A percentile compares a stretch with the other conserved stretches of the same genome.
phyloP scores from a whole-genome alignment of 2,329 filamentous ascomycete genomes.

The Lachnellula arida region DNA sequence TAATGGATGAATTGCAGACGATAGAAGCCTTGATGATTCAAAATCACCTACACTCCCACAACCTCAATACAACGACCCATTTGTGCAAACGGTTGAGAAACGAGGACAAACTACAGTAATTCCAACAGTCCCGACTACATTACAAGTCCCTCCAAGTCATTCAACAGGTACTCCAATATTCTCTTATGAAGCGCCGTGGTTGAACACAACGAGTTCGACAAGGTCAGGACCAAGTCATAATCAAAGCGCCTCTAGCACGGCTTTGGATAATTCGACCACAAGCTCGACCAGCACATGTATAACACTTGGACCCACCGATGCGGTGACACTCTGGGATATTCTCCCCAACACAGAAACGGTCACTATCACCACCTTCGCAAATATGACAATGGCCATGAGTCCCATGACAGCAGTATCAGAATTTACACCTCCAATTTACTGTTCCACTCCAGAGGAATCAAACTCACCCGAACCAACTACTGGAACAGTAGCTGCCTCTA shows the following conservation, averaged over 20 bases:
- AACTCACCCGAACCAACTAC: not conserved
- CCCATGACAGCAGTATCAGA: constrained; percentile 13
- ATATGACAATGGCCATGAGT: constrained; percentile 9
- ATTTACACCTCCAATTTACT: constrained; percentile 25
- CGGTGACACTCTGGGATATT: constrained; percentile 19
- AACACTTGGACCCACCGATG: constrained; percentile 11
- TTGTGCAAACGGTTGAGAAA: not conserved
- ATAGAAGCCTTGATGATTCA: not conserved
- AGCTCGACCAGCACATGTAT: constrained; percentile 3
- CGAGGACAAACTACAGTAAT: not conserved
- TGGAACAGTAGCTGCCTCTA: too few species aligned
- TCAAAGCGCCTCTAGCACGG: too few species aligned
- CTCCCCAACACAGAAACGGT: constrained; percentile 25
- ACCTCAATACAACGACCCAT: not conserved
- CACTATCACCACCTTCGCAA: constrained; percentile 19
- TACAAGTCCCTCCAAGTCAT: too few species aligned
- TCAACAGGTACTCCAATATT: too few species aligned
- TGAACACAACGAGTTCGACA: too few species aligned
- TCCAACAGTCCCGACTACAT: not conserved
- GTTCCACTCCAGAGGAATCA: constrained; percentile 2
- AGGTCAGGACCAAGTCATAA: too few species aligned
- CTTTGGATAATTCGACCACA: not conserved
- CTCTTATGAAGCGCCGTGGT: too few species aligned
- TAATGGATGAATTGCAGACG: not conserved
- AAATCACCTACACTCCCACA: not conserved